Evolutionary conservation across 2,329 filamentous ascomycete genomes (phyloP), one percentile per base, ranked within the genome.

Genomic region (Calonectria pseudoturangicola): DNA sequence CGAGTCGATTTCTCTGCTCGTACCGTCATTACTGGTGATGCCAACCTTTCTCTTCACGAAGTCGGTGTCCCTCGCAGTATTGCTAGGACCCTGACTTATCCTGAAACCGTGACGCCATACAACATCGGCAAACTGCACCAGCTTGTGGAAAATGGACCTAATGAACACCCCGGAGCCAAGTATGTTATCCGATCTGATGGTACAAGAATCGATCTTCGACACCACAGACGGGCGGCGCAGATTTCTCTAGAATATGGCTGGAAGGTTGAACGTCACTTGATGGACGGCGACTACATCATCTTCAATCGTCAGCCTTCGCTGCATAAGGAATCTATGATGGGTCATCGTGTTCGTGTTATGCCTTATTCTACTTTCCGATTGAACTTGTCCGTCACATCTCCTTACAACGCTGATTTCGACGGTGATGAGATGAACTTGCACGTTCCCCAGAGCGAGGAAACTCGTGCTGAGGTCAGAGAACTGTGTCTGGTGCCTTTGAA

Each of bases 261-360:
- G 96, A 98, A 98, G 83, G 97, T 99, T 43, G 97, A 99, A 86
- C 93, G 97, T 74, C 97, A 99, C 85, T 92, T 99, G 76, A 93
- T 98, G 80, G 95, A 98, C 81, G 96, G 96, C 71, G 97, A 99
- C 85, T 97, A 95, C 77, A 98, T 99, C 86, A 96, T 99, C 82
- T 99, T 99, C 92, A 99, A 99, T 85, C 97, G 97, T 89, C 97
- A 99, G 83, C 97, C 97, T 0, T 99, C 97, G 43, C 89, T 99
- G 81, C 97, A 99, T 89, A 99, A 99, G 86, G 97, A 99, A 83
- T 99, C 97, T 73, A 99, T 99, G 97, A 99, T 99, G 97, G 97
- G 95, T 85, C 97, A 99, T 86, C 93, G 95, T 79, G 97, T 99
- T 75, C 93, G 93, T 73, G 97, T 99, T 73, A 98, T 99, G 96